Evolutionary conservation across 1,139 yeast species (phyloP).

Genomic region (Scheffersomyces titani): DNA sequence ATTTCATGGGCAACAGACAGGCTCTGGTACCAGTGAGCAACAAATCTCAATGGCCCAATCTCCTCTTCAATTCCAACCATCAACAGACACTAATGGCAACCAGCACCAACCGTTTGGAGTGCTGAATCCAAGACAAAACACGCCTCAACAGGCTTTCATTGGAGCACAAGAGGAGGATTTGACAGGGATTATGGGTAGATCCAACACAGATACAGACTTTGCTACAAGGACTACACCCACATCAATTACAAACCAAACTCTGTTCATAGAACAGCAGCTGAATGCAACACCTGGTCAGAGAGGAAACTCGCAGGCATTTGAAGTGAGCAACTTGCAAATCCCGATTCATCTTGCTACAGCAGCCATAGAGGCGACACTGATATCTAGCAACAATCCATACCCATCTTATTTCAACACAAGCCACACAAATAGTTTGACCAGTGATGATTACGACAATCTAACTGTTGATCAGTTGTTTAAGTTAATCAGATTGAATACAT

Average conservation of each 20-base stretch:
- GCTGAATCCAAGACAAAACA: neutral
- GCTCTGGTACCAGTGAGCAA: conserved; percentile 2
- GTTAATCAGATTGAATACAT: conserved; percentile 21
- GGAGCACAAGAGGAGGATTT: neutral
- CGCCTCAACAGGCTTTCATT: neutral
- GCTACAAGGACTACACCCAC: conserved; percentile 3
- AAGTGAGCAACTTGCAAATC: conserved; percentile 2
- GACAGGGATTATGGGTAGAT: neutral
- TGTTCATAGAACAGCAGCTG: neutral
- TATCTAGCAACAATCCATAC: conserved; percentile 9
- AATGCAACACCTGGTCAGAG: neutral
- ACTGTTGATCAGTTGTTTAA: conserved; percentile 41
- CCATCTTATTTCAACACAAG: conserved; percentile 21
- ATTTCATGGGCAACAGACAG: conserved; percentile 6
- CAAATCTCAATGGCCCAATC: conserved; percentile 2
- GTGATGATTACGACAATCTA: conserved; percentile 43
- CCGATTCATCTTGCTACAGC: conserved; percentile 17
- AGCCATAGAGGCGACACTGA: conserved; percentile 15
- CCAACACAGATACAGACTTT: neutral
- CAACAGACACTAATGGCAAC: neutral
- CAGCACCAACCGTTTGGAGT: neutral
- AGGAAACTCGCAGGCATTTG: neutral
- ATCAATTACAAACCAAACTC: neutral
- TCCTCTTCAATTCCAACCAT: neutral
- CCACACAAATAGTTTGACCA: conserved; percentile 29